Evolutionary conservation across 129 eudicot species (phyloP).

Genomic region (Lonicera japonica): DNA sequence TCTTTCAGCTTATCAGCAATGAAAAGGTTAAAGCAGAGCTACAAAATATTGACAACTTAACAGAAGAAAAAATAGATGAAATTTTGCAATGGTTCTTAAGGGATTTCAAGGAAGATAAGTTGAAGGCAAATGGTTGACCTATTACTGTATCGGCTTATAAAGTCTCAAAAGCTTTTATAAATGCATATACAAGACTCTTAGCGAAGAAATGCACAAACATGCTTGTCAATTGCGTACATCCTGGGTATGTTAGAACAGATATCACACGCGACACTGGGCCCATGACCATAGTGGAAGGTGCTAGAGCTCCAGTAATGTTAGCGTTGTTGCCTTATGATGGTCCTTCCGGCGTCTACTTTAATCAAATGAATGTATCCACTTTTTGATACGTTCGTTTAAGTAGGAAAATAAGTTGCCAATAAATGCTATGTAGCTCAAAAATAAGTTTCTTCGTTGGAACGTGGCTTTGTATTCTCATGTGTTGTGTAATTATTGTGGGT

Average conservation of each 20-base stretch:
- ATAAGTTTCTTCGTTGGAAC: too few relatives aligned
- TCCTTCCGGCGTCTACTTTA: conserved; percentile 23
- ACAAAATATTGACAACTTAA: conserved; percentile 18
- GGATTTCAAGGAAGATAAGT: conserved; percentile 29
- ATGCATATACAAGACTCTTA: conserved; percentile 1
- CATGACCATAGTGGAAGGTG: conserved; percentile 48
- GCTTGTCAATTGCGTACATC: not conserved
- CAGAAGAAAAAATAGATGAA: conserved; percentile 34
- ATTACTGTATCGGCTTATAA: conserved; percentile 28
- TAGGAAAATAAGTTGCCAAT: too few relatives aligned
- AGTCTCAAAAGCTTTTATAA: conserved; percentile 3
- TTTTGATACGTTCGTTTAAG: not conserved
- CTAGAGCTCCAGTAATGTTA: conserved; percentile 31
- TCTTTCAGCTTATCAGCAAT: conserved; percentile 25
- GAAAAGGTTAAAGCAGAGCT: conserved; percentile 30
- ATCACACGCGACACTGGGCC: conserved; percentile 18
- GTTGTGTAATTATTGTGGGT: too few relatives aligned
- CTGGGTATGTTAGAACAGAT: conserved; percentile 32
- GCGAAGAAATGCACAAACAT: not conserved
- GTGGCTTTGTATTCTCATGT: too few relatives aligned
- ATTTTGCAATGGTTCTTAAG: conserved; percentile 28
- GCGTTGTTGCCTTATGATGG: conserved; percentile 43
- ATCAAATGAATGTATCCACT: not conserved
- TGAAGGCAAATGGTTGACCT: conserved; percentile 33
- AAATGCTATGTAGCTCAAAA: too few relatives aligned